Conservation (phyloP, 768 basidiomycete genomes). For the Pulveroboletus sp. region DNA sequence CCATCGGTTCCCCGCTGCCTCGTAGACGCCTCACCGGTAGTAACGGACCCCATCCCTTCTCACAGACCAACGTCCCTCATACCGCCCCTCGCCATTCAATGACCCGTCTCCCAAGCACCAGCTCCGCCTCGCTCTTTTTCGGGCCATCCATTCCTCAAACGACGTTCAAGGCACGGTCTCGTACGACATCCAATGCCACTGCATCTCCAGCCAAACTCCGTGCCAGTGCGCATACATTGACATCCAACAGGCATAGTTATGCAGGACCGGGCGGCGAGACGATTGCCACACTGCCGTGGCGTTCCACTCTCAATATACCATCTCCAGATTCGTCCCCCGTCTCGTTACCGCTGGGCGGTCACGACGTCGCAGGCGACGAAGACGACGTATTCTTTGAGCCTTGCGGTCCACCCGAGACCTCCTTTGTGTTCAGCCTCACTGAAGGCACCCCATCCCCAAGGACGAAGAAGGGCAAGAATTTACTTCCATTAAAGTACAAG, state of each 20-base stretch:
- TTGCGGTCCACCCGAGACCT: slow-evolving; percentile 41
- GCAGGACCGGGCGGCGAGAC: slow-evolving; percentile 44
- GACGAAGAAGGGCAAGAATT: slow-evolving; percentile 28
- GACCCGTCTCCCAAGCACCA: slow-evolving; percentile 47
- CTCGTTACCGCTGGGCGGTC: slow-evolving; percentile 25
- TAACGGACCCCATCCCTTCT: slow-evolving; percentile 28
- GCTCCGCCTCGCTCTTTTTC: slow-evolving; percentile 66
- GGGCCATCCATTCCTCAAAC: slow-evolving; percentile 41
- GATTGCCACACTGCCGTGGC: slow-evolving; percentile 34
- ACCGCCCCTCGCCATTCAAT: slow-evolving; percentile 37
- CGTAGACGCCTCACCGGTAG: slow-evolving; percentile 49
- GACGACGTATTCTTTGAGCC: slow-evolving; percentile 55
- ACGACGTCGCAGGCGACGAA: slow-evolving; percentile 38
- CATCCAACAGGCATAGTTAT: slow-evolving; percentile 61
- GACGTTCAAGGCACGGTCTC: slow-evolving; percentile 18
- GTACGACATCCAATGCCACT: slow-evolving; percentile 21
- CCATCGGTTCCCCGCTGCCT: slow-evolving; percentile 49
- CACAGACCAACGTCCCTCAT: slow-evolving; percentile 26
- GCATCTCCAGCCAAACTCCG: slow-evolving; percentile 5
- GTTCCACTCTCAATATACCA: slow-evolving; percentile 33
- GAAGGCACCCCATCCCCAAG: slow-evolving; percentile 56
- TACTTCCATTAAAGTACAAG: slow-evolving; percentile 64
- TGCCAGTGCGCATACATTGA: slow-evolving; percentile 25
- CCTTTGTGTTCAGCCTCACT: slow-evolving; percentile 55
- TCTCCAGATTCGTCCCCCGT: slow-evolving; percentile 53